Evolutionary conservation across 768 basidiomycete genomes (phyloP).

Genomic region (Pulveroboletus sp.): DNA sequence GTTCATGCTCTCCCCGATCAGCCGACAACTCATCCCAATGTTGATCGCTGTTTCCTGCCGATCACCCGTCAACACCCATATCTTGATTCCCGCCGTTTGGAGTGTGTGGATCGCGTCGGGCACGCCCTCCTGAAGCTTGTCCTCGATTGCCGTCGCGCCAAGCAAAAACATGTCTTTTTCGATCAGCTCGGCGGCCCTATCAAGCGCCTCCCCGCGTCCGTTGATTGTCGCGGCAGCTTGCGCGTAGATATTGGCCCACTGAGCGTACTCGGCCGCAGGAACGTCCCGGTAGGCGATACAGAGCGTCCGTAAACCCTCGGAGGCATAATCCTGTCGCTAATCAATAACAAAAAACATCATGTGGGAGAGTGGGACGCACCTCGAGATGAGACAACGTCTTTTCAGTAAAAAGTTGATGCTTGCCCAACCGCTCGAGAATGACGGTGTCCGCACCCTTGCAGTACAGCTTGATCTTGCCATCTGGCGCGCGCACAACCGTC

Average conservation of each 20-base stretch:
- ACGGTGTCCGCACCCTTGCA: slow-evolving; percentile 99
- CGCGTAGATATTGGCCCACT: slow-evolving; percentile 86
- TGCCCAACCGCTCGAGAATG: slow-evolving; percentile 87
- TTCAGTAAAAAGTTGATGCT: slow-evolving; percentile 80
- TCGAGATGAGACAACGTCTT: slow-evolving; percentile 88
- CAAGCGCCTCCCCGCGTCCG: slow-evolving; percentile 91
- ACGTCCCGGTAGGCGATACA: slow-evolving; percentile 94
- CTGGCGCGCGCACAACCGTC: slow-evolving; percentile 80
- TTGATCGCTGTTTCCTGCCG: slow-evolving; percentile 99
- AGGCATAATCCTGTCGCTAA: slow-evolving; percentile 80
- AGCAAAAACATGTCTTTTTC: slow-evolving; percentile 91
- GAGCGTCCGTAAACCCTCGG: slow-evolving; percentile 94
- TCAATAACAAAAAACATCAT: not conserved
- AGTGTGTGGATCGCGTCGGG: slow-evolving; percentile 97
- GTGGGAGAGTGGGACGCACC: slow-evolving; percentile 38
- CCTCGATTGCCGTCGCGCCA: slow-evolving; percentile 97
- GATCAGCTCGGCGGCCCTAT: slow-evolving; percentile 91
- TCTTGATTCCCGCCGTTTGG: slow-evolving; percentile 98
- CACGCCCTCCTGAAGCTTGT: slow-evolving; percentile 97
- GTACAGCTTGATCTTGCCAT: slow-evolving; percentile 91
- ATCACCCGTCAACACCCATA: slow-evolving; percentile 98
- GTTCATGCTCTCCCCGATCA: slow-evolving; percentile 99
- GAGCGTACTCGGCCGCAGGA: slow-evolving; percentile 81
- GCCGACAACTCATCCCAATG: slow-evolving; percentile 93
- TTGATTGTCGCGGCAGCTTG: slow-evolving; percentile 94